phyloP scores from a whole-genome alignment of 805 yeast genomes.

The Candida wancherniae region DNA sequence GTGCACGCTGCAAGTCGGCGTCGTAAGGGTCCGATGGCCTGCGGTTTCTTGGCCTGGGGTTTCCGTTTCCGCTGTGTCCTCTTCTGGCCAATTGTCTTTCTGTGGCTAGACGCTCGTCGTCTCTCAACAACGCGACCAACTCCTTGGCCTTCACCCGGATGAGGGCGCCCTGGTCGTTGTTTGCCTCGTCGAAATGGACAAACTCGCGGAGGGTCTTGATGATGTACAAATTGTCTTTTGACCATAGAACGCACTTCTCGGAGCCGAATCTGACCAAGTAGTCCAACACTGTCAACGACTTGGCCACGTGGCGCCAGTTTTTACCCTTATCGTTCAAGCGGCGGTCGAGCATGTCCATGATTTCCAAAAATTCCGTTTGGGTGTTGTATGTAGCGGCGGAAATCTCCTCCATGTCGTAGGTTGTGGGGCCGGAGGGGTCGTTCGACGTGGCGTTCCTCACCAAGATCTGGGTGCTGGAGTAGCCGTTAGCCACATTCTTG shows the following conservation, averaged over 20 bases:
- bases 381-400: constrained; percentile 67
- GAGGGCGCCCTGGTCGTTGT: constrained; percentile 82
- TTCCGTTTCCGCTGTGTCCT: constrained; percentile 1
- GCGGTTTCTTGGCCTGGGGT: too few relatives aligned
- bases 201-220: constrained; percentile 90
- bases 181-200: constrained; percentile 71
- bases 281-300: constrained; percentile 84
- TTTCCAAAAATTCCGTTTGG: constrained; percentile 71
- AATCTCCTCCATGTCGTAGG: constrained; percentile 77
- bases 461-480: constrained; percentile 75
- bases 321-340: constrained; percentile 94
- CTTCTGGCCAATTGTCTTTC: constrained; percentile 51
- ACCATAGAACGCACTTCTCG: constrained; percentile 88
- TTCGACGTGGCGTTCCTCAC: constrained; percentile 92
- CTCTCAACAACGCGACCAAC: constrained; percentile 70
- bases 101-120: constrained; percentile 71
- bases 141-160: constrained; percentile 87
- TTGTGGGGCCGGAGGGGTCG: constrained; percentile 79
- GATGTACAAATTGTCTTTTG: constrained; percentile 80
- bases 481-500: constrained; percentile 87
- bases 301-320: constrained; percentile 95
- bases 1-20: constrained; percentile 71
- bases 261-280: constrained; percentile 81
- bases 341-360: constrained; percentile 91
- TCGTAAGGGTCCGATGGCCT: constrained; percentile 46